Base-by-base conservation (phyloP, 2,329 filamentous ascomycete genomes). In the Aspergillus candidus region DNA sequence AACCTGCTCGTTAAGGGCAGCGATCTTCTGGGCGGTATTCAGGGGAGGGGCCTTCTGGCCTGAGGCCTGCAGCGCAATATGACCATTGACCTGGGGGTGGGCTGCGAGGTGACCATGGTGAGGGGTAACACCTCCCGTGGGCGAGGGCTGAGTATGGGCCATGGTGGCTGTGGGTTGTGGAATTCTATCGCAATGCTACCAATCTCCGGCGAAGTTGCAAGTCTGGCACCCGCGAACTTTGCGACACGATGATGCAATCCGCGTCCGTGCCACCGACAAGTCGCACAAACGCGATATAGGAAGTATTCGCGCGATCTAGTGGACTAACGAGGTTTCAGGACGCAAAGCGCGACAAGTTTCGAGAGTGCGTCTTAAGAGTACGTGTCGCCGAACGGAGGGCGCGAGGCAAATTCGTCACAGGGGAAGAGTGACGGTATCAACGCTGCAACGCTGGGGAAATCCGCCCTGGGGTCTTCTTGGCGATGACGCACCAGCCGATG, bases 111-210 rank as follows among this genome's bases (percentile, higher is more conserved):
- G 61, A 32, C 59, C 59, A 71, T 83, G 80, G 60, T 83, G 80
- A 48, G 75, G 73, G 51, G 77, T 73, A 71, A 90, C 85, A 64
- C 75, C 78, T 70, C 86, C 85, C 47, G 86, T 86, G 33, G 87
- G 86, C 57, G 87, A 91, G 34, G 84, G 83, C 62, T 90, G 87
- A 58, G 87, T 84, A 67, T 87, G 85, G 57, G 83, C 82, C 83
- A 88, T 88, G 52, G 51, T 68, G 49, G 35, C 36, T 31, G 46
- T 17, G 32, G 10, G 22, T 22, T 13, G 30, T 44, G 44, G 18
- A 36, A 37, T 42, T 14, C 11, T 35, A 43, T 41, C 46, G 40
- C 38, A 40, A 46, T 35, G 17, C 27, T 46, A 38, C 41, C 38
- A 31, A 45, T 32, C 37, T 43, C 36, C 33, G 46, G 39, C 34